Evolutionary conservation across 495 filamentous ascomycete genomes (phyloP).

Genomic region (Hypoxylon fuscum): DNA sequence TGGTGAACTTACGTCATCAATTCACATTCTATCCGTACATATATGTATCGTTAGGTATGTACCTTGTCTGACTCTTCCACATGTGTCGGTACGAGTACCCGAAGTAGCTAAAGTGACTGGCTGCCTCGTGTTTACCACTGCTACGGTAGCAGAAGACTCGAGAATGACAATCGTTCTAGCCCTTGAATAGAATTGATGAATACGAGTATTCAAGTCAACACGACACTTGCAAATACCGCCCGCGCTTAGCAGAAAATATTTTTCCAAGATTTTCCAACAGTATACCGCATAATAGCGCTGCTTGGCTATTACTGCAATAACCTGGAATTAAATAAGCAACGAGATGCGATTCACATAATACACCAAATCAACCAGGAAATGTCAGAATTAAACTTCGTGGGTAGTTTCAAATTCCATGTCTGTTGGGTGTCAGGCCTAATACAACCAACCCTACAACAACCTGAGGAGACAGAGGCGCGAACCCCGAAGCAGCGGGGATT

Average conservation of each 20-base stretch:
- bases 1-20: constrained; percentile 34
- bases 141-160: constrained; percentile 17
- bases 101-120: constrained; percentile 12
- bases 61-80: not conserved
- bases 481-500: not conserved
- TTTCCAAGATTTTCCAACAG: not conserved
- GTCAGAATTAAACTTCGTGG: constrained; percentile 16
- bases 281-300: not conserved
- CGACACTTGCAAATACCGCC: constrained; percentile 18
- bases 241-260: constrained; percentile 18
- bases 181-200: constrained; percentile 33
- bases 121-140: constrained; percentile 24
- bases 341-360: no score
- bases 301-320: not conserved
- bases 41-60: constrained; percentile 21
- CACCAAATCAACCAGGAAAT: no score
- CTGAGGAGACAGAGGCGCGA: no score
- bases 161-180: constrained; percentile 7
- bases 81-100: constrained; percentile 5
- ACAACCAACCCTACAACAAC: no score
- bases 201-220: constrained; percentile 26
- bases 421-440: no score
- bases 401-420: constrained; percentile 22
- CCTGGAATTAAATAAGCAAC: not conserved
- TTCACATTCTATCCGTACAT: not conserved